Conservation (phyloP, 257 asterid genomes). For the Solanum pennellii region DNA sequence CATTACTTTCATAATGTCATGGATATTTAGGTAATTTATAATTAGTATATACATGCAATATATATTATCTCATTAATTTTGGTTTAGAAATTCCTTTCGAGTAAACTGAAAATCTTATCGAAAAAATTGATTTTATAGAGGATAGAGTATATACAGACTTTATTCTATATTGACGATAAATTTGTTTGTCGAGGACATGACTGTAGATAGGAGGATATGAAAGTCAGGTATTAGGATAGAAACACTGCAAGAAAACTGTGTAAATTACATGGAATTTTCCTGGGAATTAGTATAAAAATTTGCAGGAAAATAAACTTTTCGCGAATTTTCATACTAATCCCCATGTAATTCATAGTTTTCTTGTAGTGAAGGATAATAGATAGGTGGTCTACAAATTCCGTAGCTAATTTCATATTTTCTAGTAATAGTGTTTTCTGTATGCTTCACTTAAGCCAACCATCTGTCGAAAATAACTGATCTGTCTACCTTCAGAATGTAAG, state of each 20-base stretch:
- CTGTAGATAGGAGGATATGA: background rate
- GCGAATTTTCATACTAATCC: too few species aligned
- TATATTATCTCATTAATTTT: background rate
- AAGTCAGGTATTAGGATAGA: background rate
- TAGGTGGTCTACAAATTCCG: background rate
- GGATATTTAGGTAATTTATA: conserved; percentile 56
- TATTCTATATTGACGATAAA: background rate
- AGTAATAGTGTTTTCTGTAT: background rate
- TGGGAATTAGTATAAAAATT: too few species aligned
- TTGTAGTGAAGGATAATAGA: too few species aligned
- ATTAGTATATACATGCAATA: background rate
- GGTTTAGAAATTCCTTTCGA: background rate
- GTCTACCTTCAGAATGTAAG: background rate
- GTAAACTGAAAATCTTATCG: too few species aligned
- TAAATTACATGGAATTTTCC: too few species aligned
- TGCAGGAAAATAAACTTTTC: too few species aligned
- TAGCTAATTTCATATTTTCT: background rate
- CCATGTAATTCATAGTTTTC: too few species aligned
- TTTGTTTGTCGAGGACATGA: rapidly evolving
- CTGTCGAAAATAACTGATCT: background rate
- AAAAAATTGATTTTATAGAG: rapidly evolving
- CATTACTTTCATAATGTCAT: conserved; percentile 75
- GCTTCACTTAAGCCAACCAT: background rate
- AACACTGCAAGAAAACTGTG: too few species aligned
- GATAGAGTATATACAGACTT: background rate